Conservation (phyloP, 2,329 filamentous ascomycete species). For the Phialophora tarda region DNA sequence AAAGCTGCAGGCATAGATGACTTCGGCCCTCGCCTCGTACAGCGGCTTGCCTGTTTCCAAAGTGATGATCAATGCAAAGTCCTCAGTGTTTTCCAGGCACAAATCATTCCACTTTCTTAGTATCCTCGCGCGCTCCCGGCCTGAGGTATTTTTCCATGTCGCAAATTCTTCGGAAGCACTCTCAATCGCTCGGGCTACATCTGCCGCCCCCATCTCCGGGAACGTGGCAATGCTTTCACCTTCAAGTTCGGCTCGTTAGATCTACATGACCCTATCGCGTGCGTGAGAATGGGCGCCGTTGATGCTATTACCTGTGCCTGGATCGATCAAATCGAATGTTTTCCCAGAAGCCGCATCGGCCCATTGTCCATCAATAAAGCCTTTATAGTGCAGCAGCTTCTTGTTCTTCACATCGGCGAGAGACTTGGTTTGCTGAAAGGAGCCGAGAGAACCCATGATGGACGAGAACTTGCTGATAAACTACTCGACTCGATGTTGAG, state of each 20-base stretch:
- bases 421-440: conserved; percentile 9
- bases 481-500: no score
- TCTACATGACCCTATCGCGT: no score
- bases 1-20: conserved; percentile 54
- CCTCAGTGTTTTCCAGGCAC: conserved; percentile 61
- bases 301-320: conserved; percentile 67
- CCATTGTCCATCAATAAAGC: conserved; percentile 40
- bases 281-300: no score
- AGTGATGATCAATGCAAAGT: conserved; percentile 14
- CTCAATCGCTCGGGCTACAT: conserved; percentile 79
- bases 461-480: no score
- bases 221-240: conserved; percentile 64
- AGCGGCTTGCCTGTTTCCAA: conserved; percentile 54
- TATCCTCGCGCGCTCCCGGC: conserved; percentile 65
- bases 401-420: conserved; percentile 32
- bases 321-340: conserved; percentile 86
- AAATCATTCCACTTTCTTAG: conserved; percentile 71
- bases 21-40: conserved; percentile 54
- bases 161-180: conserved; percentile 75
- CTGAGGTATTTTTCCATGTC: conserved; percentile 66
- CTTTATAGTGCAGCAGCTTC: conserved; percentile 38
- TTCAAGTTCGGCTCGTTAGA: no score
- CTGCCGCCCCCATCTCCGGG: conserved; percentile 76
- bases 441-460: conserved; percentile 8
- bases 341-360: conserved; percentile 81